Percentiles rank a stretch among this genome's conserved stretches.
These are phyloP conservation scores for Acephala macrosclerotiorum DNA, from an alignment of 2,329 filamentous ascomycete species.

Conservation along the genomic window DNA sequence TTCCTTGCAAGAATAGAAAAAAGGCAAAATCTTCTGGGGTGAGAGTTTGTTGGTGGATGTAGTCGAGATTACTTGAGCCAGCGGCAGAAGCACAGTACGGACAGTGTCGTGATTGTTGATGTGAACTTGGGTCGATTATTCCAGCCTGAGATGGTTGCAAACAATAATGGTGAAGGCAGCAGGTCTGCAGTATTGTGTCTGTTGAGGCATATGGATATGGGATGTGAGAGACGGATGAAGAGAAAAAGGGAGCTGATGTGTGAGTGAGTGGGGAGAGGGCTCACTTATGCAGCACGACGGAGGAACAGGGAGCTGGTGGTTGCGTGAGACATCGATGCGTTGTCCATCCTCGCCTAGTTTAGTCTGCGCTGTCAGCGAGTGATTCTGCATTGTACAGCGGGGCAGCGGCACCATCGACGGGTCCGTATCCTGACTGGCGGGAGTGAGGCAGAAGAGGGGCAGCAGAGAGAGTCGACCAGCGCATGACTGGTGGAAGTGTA, in stretches of 20 bases:
- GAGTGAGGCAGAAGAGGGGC: no score
- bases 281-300: constrained; percentile 39
- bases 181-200: constrained; percentile 27
- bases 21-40: constrained; percentile 23
- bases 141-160: constrained; percentile 26
- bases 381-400: constrained; percentile 27
- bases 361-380: constrained; percentile 27
- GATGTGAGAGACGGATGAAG: constrained; percentile 27
- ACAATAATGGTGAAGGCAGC: constrained; percentile 31
- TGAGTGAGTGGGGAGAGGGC: constrained; percentile 29
- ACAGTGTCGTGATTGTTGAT: constrained; percentile 4
- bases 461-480: constrained; percentile 9
- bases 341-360: constrained; percentile 37
- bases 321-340: constrained; percentile 42
- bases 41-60: constrained; percentile 23
- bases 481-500: constrained; percentile 25
- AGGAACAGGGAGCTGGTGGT: constrained; percentile 13
- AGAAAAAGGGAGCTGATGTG: constrained; percentile 27
- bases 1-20: constrained; percentile 27
- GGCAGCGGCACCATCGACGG: constrained; percentile 18
- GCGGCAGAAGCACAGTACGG: constrained; percentile 27
- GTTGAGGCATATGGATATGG: constrained; percentile 33
- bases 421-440: background rate
- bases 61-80: constrained; percentile 31
- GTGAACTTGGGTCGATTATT: constrained; percentile 18